Conservation (phyloP, 306 rosid genomes). For the Cyclanthera cordifolia region DNA sequence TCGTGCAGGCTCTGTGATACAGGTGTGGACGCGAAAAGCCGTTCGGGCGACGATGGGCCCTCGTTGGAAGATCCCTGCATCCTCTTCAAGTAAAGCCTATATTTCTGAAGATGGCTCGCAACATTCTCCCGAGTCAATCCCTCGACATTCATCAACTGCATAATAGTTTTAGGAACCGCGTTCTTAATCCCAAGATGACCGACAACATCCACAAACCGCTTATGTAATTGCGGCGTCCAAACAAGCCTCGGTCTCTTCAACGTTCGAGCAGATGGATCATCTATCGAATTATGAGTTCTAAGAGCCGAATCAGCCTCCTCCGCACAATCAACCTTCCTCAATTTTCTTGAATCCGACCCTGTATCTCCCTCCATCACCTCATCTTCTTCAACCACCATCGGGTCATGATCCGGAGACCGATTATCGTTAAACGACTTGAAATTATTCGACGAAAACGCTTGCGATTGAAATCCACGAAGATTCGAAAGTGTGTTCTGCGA, state of each 20-base stretch:
- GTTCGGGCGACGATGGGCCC: constrained; percentile 54
- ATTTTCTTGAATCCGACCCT: constrained; percentile 50
- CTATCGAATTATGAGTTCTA: constrained; percentile 28
- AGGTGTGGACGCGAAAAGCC: constrained; percentile 70
- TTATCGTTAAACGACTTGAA: constrained; percentile 30
- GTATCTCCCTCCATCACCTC: constrained; percentile 36
- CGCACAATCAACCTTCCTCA: constrained; percentile 38
- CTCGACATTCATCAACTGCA: constrained; percentile 94
- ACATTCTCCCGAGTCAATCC: constrained; percentile 93
- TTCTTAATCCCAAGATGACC: constrained; percentile 74
- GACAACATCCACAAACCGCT: constrained; percentile 86
- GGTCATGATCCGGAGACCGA: no score
- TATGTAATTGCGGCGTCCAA: constrained; percentile 93
- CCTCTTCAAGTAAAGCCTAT: constrained; percentile 79
- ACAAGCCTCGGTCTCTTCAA: constrained; percentile 73
- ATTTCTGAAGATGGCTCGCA: constrained; percentile 89
- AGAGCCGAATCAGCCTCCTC: constrained; percentile 71
- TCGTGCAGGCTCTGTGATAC: constrained; percentile 65
- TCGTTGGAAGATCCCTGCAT: constrained; percentile 53
- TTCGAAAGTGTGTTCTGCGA: constrained; percentile 54
- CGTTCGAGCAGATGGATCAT: constrained; percentile 36
- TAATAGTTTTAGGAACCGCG: constrained; percentile 95
- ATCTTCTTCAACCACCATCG: constrained; percentile 32
- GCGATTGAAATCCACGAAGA: constrained; percentile 37
- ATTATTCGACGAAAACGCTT: constrained; percentile 33